Percentiles rank a stretch among this genome's conserved stretches.
Evolutionary conservation across 2,329 filamentous ascomycete species (phyloP).

Genomic region (Falciphora oryzae): DNA sequence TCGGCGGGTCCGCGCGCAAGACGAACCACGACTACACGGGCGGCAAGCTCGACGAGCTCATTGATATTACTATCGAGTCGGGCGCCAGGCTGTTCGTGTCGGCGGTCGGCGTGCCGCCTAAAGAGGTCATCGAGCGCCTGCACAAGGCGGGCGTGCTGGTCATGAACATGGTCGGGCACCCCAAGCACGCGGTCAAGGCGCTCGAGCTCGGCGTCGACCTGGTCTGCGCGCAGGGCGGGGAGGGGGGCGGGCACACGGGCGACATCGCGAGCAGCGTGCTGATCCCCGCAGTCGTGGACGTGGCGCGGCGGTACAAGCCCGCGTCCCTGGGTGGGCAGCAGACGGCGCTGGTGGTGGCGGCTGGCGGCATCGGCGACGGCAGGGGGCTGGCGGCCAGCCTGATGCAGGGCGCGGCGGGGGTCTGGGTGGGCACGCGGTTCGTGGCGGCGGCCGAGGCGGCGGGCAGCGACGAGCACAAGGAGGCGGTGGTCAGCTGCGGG

Average conservation of each 20-base stretch:
- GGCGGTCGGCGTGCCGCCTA: conserved; percentile 82
- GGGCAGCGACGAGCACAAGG: conserved; percentile 76
- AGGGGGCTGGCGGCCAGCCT: conserved; percentile 72
- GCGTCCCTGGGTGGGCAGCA: conserved; percentile 60
- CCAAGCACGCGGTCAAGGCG: conserved; percentile 85
- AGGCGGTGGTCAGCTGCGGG: conserved; percentile 70
- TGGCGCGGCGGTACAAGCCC: conserved; percentile 66
- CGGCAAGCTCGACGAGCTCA: conserved; percentile 80
- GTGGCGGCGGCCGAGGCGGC: conserved; percentile 78
- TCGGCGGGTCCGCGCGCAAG: conserved; percentile 75
- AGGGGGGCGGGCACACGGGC: conserved; percentile 90
- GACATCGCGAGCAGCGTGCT: conserved; percentile 82
- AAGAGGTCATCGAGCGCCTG: conserved; percentile 64
- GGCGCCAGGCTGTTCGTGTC: conserved; percentile 82
- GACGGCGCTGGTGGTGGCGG: conserved; percentile 76
- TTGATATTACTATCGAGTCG: conserved; percentile 78
- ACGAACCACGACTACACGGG: conserved; percentile 96
- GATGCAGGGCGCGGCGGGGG: conserved; percentile 82
- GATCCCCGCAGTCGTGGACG: conserved; percentile 80
- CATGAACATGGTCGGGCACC: conserved; percentile 97
- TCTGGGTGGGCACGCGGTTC: conserved; percentile 94
- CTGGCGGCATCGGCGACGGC: conserved; percentile 81
- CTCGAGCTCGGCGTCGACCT: conserved; percentile 83
- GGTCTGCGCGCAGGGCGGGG: conserved; percentile 85
- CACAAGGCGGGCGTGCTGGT: conserved; percentile 76